Evolutionary conservation across 2,329 filamentous ascomycete species (phyloP).

Genomic region (Sphaceloma murrayae): DNA sequence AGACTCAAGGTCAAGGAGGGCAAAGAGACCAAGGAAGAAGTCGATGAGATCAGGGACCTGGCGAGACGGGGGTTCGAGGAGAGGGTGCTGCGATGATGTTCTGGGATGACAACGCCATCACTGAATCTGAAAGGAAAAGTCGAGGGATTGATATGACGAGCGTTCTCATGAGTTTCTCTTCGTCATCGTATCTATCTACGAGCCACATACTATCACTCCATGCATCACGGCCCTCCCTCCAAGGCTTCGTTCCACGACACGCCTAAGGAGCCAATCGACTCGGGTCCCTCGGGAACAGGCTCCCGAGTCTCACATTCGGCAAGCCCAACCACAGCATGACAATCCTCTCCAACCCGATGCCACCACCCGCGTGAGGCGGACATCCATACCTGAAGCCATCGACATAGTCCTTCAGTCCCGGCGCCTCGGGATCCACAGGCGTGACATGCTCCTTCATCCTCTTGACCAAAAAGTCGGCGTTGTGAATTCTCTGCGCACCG

Average conservation of each 20-base stretch:
- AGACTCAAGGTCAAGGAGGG: constrained; percentile 26
- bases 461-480: constrained; percentile 48
- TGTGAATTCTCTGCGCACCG: constrained; percentile 57
- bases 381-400: constrained; percentile 56
- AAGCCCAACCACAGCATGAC: constrained; percentile 58
- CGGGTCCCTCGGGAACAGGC: constrained; percentile 56
- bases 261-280: constrained; percentile 42
- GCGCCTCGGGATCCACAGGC: constrained; percentile 46
- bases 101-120: background rate
- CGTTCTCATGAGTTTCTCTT: background rate
- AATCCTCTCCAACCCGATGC: constrained; percentile 56
- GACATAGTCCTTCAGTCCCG: constrained; percentile 55
- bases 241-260: background rate
- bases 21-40: constrained; percentile 21
- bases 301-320: constrained; percentile 53
- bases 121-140: background rate
- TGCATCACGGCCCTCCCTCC: background rate
- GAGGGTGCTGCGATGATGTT: too few species aligned
- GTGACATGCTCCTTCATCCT: constrained; percentile 50
- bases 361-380: constrained; percentile 55
- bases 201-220: too few species aligned
- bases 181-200: background rate
- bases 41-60: constrained; percentile 24
- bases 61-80: constrained; percentile 17
- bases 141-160: background rate